These are phyloP conservation scores for Podospora bellae-mahoneyi DNA, from an alignment of 495 filamentous ascomycete species.

Conservation along the genomic window DNA sequence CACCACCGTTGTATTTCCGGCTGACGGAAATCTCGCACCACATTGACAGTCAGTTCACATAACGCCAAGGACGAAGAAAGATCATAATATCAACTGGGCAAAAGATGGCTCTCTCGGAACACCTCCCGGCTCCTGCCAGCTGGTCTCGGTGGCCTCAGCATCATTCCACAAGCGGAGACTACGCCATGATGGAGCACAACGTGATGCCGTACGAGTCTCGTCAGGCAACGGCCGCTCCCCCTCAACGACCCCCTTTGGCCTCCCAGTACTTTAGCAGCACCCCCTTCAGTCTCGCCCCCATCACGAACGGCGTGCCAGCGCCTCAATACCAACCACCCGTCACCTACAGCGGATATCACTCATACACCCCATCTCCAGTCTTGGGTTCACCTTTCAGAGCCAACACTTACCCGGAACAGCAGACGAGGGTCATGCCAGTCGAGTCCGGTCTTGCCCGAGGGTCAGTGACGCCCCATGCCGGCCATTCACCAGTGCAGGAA, in stretches of 20 bases:
- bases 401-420: conserved; percentile 33
- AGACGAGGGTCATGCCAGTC: conserved; percentile 22
- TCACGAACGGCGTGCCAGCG: conserved; percentile 32
- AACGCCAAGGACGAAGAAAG: conserved; percentile 3
- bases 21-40: conserved; percentile 3
- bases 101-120: conserved; percentile 41
- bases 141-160: conserved; percentile 47
- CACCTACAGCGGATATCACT: conserved; percentile 33
- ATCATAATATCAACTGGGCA: conserved; percentile 4
- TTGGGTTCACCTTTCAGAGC: conserved; percentile 36
- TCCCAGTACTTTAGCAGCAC: conserved; percentile 35
- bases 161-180: conserved; percentile 30
- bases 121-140: conserved; percentile 29
- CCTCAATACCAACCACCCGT: conserved; percentile 33
- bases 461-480: conserved; percentile 18
- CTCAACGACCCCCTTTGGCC: conserved; percentile 31
- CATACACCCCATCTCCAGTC: conserved; percentile 35
- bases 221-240: conserved; percentile 25
- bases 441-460: conserved; percentile 12
- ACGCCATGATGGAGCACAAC: conserved; percentile 37
- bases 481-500: conserved; percentile 17
- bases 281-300: conserved; percentile 35
- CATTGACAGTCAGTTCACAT: neutral
- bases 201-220: conserved; percentile 38
- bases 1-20: neutral